A percentile compares a stretch with the other conserved stretches of the same genome.
Conservation (phyloP, 2,329 filamentous ascomycete genomes). For the Aspergillus fischeri region DNA sequence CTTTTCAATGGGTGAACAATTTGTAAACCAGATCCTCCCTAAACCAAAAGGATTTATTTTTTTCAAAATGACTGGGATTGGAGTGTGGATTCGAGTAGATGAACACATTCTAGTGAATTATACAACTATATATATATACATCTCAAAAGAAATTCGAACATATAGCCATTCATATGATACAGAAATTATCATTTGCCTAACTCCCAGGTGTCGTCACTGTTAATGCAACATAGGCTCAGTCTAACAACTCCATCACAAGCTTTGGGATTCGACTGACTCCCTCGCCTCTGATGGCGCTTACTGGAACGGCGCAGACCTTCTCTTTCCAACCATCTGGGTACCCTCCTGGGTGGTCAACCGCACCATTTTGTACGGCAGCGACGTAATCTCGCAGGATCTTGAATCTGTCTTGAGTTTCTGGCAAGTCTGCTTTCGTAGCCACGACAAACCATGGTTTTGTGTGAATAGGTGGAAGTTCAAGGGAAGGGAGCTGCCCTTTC, state of each 20-base stretch:
- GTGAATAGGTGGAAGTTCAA: constrained; percentile 67
- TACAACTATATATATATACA: too few species aligned
- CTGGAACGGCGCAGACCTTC: constrained; percentile 64
- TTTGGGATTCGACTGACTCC: constrained; percentile 61
- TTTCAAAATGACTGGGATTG: too few species aligned
- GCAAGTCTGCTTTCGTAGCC: constrained; percentile 85
- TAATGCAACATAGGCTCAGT: constrained; percentile 15
- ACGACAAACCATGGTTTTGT: constrained; percentile 96
- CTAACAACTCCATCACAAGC: constrained; percentile 40
- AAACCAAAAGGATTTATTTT: neutral
- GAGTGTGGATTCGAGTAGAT: too few species aligned
- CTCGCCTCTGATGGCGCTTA: constrained; percentile 84
- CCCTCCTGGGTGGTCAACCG: constrained; percentile 71
- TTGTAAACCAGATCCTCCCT: neutral
- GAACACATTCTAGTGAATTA: too few species aligned
- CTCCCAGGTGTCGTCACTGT: neutral
- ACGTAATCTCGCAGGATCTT: constrained; percentile 66
- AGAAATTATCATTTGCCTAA: neutral
- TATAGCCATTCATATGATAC: neutral
- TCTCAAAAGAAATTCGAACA: too few species aligned
- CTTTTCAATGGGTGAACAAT: neutral
- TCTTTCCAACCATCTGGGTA: constrained; percentile 58
- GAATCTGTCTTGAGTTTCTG: constrained; percentile 75
- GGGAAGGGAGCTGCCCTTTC: constrained; percentile 38
- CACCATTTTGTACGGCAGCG: constrained; percentile 58